A percentile compares a stretch with the other conserved stretches of the same genome.
These are phyloP conservation scores for Blastobotrys raffinosifermentans DNA, from an alignment of 1,139 yeast genomes.

Conservation along the genomic window DNA sequence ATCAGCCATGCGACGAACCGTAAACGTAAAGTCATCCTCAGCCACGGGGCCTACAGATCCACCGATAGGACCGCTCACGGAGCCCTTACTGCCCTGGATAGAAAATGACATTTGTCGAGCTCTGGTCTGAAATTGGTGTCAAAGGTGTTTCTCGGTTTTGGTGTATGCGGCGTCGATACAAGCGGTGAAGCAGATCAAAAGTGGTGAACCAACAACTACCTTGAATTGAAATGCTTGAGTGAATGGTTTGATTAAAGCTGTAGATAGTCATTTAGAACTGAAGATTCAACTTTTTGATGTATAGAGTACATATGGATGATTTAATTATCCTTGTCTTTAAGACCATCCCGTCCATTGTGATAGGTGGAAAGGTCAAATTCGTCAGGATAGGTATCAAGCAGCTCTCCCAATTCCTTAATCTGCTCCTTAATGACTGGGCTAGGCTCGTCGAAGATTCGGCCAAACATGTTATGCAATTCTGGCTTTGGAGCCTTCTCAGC, in stretches of 20 bases:
- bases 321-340: conserved; percentile 4
- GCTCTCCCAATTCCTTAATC: conserved; percentile 26
- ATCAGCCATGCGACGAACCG: conserved; percentile 25
- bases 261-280: not conserved
- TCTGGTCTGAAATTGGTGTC: too few species aligned
- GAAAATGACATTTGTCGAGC: too few species aligned
- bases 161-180: too few species aligned
- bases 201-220: not conserved
- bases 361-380: conserved; percentile 27
- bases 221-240: not conserved
- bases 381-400: conserved; percentile 30
- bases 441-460: conserved; percentile 24
- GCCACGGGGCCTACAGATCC: too few species aligned
- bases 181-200: not conserved
- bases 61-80: too few species aligned
- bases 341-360: conserved; percentile 23
- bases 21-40: conserved; percentile 20
- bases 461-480: conserved; percentile 25
- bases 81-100: too few species aligned
- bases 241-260: not conserved
- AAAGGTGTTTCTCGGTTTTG: too few species aligned
- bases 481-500: conserved; percentile 33
- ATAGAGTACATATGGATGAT: not conserved
- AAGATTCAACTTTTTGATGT: not conserved
- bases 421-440: conserved; percentile 27